Conservation (phyloP, 2,329 filamentous ascomycete species). For the Cladosporium oxysporum region DNA sequence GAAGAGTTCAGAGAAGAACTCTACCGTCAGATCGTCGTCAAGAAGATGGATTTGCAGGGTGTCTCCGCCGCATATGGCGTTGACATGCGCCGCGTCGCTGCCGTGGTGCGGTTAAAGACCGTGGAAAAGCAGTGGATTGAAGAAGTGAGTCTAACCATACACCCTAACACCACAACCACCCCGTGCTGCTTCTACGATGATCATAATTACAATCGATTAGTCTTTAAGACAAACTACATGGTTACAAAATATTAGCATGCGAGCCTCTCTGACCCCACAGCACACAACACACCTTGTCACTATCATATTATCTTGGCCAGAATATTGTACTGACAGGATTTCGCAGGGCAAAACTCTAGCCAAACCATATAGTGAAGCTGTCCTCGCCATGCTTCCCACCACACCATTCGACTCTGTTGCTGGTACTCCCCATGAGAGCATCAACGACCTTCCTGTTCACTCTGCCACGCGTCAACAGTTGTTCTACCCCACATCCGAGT, state of each 20-base stretch:
- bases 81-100: conserved; percentile 80
- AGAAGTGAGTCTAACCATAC: conserved; percentile 62
- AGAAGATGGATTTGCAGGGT: conserved; percentile 69
- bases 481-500: conserved; percentile 65
- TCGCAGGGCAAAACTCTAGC: conserved; percentile 76
- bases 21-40: conserved; percentile 65
- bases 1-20: conserved; percentile 73
- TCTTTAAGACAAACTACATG: conserved; percentile 95
- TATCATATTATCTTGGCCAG: not conserved
- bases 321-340: conserved; percentile 19
- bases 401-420: conserved; percentile 51
- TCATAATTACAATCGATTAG: conserved; percentile 86
- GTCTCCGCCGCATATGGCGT: conserved; percentile 77
- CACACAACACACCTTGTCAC: conserved; percentile 13
- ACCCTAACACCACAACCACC: conserved; percentile 3
- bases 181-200: conserved; percentile 59
- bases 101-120: conserved; percentile 81
- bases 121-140: conserved; percentile 76
- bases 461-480: conserved; percentile 56
- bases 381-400: conserved; percentile 77
- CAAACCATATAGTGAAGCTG: conserved; percentile 71
- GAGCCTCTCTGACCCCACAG: conserved; percentile 67
- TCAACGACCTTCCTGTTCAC: conserved; percentile 65
- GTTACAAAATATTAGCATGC: conserved; percentile 79
- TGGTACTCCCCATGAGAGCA: conserved; percentile 57